Evolutionary conservation across 495 filamentous ascomycete species (phyloP).

Genomic region (Staphylotrichum tortipilum): DNA sequence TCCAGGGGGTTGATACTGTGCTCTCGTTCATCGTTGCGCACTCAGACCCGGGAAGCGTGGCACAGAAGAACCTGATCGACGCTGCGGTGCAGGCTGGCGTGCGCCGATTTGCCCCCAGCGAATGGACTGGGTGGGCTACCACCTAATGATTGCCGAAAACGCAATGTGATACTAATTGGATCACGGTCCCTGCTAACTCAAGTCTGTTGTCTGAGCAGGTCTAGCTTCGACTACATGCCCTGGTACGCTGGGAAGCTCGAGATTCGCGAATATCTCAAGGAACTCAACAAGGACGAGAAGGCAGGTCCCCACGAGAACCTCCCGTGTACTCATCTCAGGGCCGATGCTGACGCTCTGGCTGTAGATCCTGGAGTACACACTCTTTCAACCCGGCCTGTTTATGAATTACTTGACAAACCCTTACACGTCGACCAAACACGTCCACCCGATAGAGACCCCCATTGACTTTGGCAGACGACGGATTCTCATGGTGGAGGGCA

Average conservation of each 20-base stretch:
- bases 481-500: slow-evolving; percentile 39
- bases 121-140: slow-evolving; percentile 25
- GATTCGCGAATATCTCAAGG: slow-evolving; percentile 40
- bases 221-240: slow-evolving; percentile 25
- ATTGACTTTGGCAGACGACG: slow-evolving; percentile 43
- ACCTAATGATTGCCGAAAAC: too few species aligned
- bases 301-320: slow-evolving; percentile 9
- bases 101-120: slow-evolving; percentile 47
- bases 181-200: neutral
- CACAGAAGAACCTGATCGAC: slow-evolving; percentile 44
- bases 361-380: slow-evolving; percentile 42
- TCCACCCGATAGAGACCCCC: slow-evolving; percentile 29
- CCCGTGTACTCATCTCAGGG: neutral
- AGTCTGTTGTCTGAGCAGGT: neutral
- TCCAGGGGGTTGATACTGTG: slow-evolving; percentile 46
- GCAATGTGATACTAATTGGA: neutral
- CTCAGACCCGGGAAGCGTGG: slow-evolving; percentile 25
- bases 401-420: slow-evolving; percentile 46
- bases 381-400: slow-evolving; percentile 51
- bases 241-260: slow-evolving; percentile 44
- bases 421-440: slow-evolving; percentile 40
- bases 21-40: slow-evolving; percentile 43
- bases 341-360: neutral
- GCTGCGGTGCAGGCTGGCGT: slow-evolving; percentile 46
- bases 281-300: slow-evolving; percentile 43